These are phyloP conservation scores for Talaromyces sp. DNA, from an alignment of 2,329 filamentous ascomycete species.

Conservation along the genomic window DNA sequence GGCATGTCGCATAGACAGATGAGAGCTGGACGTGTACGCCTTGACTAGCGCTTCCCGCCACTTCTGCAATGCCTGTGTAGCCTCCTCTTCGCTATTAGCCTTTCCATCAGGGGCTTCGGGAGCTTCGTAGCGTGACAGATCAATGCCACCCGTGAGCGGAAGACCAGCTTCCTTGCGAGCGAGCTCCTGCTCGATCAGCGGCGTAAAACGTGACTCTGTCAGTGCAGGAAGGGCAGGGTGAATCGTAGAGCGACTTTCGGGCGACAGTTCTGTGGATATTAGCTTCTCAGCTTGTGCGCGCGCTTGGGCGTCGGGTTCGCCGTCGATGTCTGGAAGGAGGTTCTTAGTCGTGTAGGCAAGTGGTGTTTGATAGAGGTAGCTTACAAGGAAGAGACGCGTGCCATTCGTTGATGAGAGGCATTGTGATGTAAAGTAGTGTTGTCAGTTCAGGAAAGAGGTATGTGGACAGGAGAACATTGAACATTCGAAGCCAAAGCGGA, in stretches of 20 bases:
- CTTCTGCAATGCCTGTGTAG: conserved; percentile 30
- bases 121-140: conserved; percentile 77
- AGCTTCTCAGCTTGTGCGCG: conserved; percentile 63
- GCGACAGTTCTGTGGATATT: conserved; percentile 59
- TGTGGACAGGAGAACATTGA: background rate
- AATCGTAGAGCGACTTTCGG: conserved; percentile 42
- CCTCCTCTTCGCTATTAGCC: conserved; percentile 22
- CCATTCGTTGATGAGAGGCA: conserved; percentile 63
- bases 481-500: background rate
- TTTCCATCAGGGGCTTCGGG: conserved; percentile 53
- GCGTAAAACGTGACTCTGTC: conserved; percentile 54
- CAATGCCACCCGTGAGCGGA: conserved; percentile 59
- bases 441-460: background rate
- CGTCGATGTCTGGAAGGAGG: conserved; percentile 66
- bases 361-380: conserved; percentile 18
- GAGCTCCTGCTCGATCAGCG: conserved; percentile 63
- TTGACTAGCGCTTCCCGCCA: conserved; percentile 49
- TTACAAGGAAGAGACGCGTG: conserved; percentile 79
- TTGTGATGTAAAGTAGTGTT: conserved; percentile 22
- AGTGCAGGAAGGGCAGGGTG: conserved; percentile 55
- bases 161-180: conserved; percentile 56
- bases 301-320: conserved; percentile 55
- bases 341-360: conserved; percentile 10
- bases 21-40: conserved; percentile 54
- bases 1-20: conserved; percentile 50